Evolutionary conservation across 2,329 filamentous ascomycete genomes (phyloP), one percentile per base, ranked within the genome.

Genomic region (Amylocarpus encephaloides): DNA sequence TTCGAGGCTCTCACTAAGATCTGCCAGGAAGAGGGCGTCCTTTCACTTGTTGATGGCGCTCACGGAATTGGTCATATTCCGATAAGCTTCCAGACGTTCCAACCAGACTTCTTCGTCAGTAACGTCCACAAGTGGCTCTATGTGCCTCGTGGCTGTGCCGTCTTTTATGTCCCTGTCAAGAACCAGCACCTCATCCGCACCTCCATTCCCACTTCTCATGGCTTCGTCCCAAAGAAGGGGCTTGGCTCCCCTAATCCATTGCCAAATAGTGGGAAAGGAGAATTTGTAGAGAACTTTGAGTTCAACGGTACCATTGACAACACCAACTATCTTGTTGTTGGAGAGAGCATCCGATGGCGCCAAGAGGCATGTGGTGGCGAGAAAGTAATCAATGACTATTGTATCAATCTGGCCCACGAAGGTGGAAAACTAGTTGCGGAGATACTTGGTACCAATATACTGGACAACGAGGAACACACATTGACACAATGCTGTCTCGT

Each of bases 41-140:
- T 92, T 48, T 90, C 85, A 59, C 71, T 88, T 16, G 34, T 65
- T 12, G 92, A 97, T 65, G 91, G 80, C 13, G 92, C 92, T 0
- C 92, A 97, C 68, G 85, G 85, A 1, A 71, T 95, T 19, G 92
- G 92, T 1, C 85, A 93, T 68, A 75, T 95, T 6, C 73, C 77
- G 1, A 67, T 96, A 6, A 79, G 94, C 66, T 69, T 96, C 12
- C 56, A 64, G 0, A 66, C 69, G 3, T 70, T 90, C 2, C 79
- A 90, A 55, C 83, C 89, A 0, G 91, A 96, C 67, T 96, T 95
- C 70, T 88, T 94, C 63, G 78, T 92, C 12, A 85, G 77, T 49
- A 96, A 96, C 66, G 88, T 83, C 60, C 88, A 95, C 72, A 95
- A 95, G 72, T 97, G 92, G 92, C 80, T 96, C 6, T 83, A 81